Evolutionary conservation across 139 green algal species (phyloP).

Genomic region (Closterium sp.): DNA sequence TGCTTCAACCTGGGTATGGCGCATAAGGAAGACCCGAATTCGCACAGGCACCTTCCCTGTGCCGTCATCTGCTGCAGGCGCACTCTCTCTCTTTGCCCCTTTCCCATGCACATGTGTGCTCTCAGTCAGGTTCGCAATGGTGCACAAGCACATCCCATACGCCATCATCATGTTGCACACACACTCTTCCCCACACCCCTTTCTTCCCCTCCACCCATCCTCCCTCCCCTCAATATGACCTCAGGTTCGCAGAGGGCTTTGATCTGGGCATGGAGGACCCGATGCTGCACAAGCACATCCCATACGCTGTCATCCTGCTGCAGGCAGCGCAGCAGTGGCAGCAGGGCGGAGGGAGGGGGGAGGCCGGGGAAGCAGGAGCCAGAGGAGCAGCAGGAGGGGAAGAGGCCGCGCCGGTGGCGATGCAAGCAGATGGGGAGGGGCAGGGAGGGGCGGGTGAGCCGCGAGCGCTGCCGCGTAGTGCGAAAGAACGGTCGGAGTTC

Average conservation of each 20-base stretch:
- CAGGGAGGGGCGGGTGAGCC: constrained; percentile 28
- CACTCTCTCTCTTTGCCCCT: too few relatives aligned
- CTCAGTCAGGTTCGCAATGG: too few relatives aligned
- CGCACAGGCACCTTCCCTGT: too few relatives aligned
- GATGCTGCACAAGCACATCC: constrained; percentile 76
- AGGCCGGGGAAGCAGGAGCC: background rate
- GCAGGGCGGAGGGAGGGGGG: background rate
- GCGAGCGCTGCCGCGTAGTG: constrained; percentile 57
- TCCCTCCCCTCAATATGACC: too few relatives aligned
- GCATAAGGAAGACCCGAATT: too few relatives aligned
- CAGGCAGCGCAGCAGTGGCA: constrained; percentile 45
- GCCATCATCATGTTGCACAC: background rate
- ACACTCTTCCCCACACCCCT: background rate
- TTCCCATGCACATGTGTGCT: too few relatives aligned
- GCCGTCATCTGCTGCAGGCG: too few relatives aligned
- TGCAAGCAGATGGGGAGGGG: background rate
- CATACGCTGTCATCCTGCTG: constrained; percentile 59
- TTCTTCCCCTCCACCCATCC: too few relatives aligned
- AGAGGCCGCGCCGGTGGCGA: background rate
- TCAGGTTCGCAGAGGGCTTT: constrained; percentile 26
- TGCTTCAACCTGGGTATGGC: too few relatives aligned
- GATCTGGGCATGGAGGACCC: constrained; percentile 68
- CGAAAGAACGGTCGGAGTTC: constrained; percentile 67
- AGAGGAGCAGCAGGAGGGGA: background rate
- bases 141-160: background rate